phyloP scores from a whole-genome alignment of 2,329 filamentous ascomycete genomes.

The Cladosporium sp. region DNA sequence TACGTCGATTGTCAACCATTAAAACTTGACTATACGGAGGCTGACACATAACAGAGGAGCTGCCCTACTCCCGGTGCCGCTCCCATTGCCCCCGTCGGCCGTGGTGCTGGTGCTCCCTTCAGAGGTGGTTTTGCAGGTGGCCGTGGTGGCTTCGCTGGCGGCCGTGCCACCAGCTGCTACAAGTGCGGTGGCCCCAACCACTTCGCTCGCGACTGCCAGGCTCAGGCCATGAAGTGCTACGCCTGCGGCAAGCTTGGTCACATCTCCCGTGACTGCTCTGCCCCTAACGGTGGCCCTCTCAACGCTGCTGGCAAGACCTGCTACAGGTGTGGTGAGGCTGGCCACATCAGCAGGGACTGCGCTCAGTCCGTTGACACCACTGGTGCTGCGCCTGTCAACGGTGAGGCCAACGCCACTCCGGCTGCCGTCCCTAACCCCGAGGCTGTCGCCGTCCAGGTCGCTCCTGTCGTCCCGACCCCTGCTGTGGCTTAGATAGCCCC shows the following conservation, averaged over 20 bases:
- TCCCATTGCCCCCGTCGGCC: slow-evolving; percentile 50
- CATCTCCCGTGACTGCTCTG: slow-evolving; percentile 92
- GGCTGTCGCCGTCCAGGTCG: slow-evolving; percentile 10
- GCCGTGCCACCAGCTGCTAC: slow-evolving; percentile 65
- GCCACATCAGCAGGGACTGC: slow-evolving; percentile 95
- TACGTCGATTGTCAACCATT: slow-evolving; percentile 44
- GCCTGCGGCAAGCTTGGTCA: slow-evolving; percentile 93
- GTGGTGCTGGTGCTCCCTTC: slow-evolving; percentile 56
- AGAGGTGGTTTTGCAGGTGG: slow-evolving; percentile 65
- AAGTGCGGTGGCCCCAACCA: slow-evolving; percentile 86
- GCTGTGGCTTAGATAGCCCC: slow-evolving; percentile 11
- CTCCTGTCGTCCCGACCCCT: slow-evolving; percentile 10
- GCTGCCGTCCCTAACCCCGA: slow-evolving; percentile 28
- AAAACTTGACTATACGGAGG: neutral
- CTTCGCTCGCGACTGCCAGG: slow-evolving; percentile 96
- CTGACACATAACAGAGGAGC: slow-evolving; percentile 56
- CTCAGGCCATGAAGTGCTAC: slow-evolving; percentile 98
- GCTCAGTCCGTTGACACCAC: slow-evolving; percentile 62
- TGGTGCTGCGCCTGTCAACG: slow-evolving; percentile 29
- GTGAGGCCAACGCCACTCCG: slow-evolving; percentile 28
- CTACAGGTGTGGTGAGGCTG: slow-evolving; percentile 94
- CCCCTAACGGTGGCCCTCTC: slow-evolving; percentile 89
- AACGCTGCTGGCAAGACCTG: slow-evolving; percentile 98
- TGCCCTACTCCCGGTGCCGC: slow-evolving; percentile 72
- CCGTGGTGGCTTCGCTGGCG: slow-evolving; percentile 66